phyloP scores from a whole-genome alignment of 345 rosid species.

The Zanthoxylum bungeanum region DNA sequence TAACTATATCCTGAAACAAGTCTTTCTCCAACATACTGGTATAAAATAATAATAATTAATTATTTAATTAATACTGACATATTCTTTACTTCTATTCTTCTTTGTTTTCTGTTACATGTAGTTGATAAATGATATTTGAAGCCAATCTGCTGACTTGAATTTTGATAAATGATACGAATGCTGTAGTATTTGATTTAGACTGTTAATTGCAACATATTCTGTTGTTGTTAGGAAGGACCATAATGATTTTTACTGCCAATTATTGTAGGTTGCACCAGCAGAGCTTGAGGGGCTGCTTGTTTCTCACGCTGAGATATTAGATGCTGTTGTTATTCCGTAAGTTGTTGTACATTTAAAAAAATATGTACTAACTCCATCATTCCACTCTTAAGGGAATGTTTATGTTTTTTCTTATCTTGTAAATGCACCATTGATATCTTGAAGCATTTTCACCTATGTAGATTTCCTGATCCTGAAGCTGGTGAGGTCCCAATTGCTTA shows the following conservation, averaged over 20 bases:
- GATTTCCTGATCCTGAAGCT: constrained; percentile 85
- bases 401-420: background rate
- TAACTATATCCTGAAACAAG: background rate
- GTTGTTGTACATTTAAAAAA: background rate
- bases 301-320: constrained; percentile 76
- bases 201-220: background rate
- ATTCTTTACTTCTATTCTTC: no score
- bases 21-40: background rate
- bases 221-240: background rate
- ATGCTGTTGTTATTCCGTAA: constrained; percentile 61
- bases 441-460: constrained; percentile 16
- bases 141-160: background rate
- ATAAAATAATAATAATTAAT: no score
- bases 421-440: background rate
- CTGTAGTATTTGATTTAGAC: background rate
- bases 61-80: no score
- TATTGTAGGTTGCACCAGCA: constrained; percentile 83
- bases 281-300: constrained; percentile 93
- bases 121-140: background rate
- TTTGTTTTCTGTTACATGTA: background rate
- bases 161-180: background rate
- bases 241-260: background rate
- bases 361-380: background rate
- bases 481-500: constrained; percentile 91
- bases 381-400: background rate